phyloP scores from a whole-genome alignment of 2,329 filamentous ascomycete species.

The Claviceps sp. region DNA sequence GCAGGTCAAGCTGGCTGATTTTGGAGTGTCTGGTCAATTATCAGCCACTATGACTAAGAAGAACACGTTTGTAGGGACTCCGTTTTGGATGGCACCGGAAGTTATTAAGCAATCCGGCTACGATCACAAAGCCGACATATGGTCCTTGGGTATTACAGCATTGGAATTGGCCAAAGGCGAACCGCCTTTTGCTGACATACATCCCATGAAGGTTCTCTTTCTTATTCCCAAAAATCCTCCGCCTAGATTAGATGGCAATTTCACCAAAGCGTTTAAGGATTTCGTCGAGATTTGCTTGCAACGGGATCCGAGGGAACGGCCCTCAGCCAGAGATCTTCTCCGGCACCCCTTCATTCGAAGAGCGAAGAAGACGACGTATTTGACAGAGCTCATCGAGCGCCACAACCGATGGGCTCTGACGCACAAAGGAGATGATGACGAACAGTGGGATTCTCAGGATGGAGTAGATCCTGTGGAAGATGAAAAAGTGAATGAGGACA shows the following conservation, averaged over 20 bases:
- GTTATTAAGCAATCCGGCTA: conserved; percentile 98
- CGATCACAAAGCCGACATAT: conserved; percentile 95
- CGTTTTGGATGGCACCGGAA: conserved; percentile 99
- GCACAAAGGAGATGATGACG: conserved; percentile 59
- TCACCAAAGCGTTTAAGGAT: conserved; percentile 71
- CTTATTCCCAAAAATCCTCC: conserved; percentile 91
- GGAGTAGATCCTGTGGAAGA: conserved; percentile 40
- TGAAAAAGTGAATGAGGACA: conserved; percentile 56
- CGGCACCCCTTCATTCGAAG: conserved; percentile 82
- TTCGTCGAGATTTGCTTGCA: conserved; percentile 75
- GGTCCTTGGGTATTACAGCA: conserved; percentile 90
- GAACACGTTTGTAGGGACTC: conserved; percentile 95
- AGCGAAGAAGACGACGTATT: conserved; percentile 90
- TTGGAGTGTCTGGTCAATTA: conserved; percentile 90
- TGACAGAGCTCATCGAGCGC: conserved; percentile 90
- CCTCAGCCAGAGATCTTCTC: conserved; percentile 73
- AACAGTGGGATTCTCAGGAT: conserved; percentile 42
- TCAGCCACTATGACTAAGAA: conserved; percentile 99
- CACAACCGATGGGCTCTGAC: conserved; percentile 76
- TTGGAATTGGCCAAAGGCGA: conserved; percentile 85
- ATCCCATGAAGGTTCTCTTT: conserved; percentile 97
- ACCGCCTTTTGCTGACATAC: conserved; percentile 89
- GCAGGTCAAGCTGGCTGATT: conserved; percentile 94
- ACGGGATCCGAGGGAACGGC: conserved; percentile 78
- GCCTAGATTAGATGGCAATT: conserved; percentile 67